phyloP scores from a whole-genome alignment of 2,329 filamentous ascomycete genomes.

The Aspergillus pseudotamarii region DNA sequence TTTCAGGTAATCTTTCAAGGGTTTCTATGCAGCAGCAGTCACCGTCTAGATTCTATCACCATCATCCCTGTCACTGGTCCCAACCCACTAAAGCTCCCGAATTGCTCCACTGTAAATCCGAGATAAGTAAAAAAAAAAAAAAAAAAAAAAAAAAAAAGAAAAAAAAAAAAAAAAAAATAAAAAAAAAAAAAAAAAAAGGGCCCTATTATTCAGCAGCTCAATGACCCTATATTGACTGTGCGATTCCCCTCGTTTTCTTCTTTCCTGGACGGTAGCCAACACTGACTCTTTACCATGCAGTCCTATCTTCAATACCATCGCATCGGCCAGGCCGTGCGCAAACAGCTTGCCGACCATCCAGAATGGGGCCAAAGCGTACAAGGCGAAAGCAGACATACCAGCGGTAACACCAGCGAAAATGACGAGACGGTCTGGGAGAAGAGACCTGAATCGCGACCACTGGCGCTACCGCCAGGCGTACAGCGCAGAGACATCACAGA shows the following conservation, averaged over 20 bases:
- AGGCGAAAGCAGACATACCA: not conserved
- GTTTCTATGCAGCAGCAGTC: too few species aligned
- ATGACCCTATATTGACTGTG: not conserved
- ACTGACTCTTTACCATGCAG: not conserved
- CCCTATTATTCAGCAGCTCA: not conserved
- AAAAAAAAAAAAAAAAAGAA: not conserved
- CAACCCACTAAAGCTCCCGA: not conserved
- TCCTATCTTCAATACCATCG: not conserved
- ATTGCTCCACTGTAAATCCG: not conserved
- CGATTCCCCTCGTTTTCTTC: not conserved
- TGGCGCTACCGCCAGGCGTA: not conserved
- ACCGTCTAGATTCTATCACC: too few species aligned
- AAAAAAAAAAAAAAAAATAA: not conserved
- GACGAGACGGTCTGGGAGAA: not conserved
- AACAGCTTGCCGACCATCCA: not conserved
- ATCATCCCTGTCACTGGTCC: not conserved
- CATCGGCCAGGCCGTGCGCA: not conserved
- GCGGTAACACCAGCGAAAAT: not conserved
- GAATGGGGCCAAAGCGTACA: not conserved
- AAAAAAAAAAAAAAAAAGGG: not conserved
- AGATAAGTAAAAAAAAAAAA: not conserved
- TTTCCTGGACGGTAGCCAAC: not conserved
- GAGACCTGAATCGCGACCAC: not conserved
- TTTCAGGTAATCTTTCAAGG: not conserved
- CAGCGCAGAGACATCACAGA: not conserved